Evolutionary conservation across 352 stramenopile species (phyloP).

Genomic region (Phytopythium delawarense): DNA sequence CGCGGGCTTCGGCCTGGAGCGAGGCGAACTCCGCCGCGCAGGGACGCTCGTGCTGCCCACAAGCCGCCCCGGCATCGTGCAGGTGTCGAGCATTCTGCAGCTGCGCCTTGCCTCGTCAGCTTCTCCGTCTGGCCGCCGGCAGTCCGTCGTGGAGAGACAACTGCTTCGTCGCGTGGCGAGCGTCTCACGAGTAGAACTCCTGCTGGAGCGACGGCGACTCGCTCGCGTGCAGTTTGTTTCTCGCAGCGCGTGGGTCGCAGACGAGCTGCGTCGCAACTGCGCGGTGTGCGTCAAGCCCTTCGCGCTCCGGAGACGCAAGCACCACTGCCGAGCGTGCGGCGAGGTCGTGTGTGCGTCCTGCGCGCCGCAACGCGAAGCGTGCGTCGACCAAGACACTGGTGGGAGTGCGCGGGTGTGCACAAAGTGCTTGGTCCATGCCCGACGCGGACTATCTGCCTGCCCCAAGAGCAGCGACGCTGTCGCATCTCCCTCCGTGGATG

Average conservation of each 20-base stretch:
- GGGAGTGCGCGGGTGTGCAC: slow-evolving; percentile 51
- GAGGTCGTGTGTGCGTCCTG: slow-evolving; percentile 73
- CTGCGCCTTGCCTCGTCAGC: slow-evolving; percentile 30
- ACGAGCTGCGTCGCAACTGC: slow-evolving; percentile 51
- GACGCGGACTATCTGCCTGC: slow-evolving; percentile 2
- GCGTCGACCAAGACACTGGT: neutral
- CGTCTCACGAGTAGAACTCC: slow-evolving; percentile 38
- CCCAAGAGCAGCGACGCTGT: neutral
- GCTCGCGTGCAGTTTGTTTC: slow-evolving; percentile 50
- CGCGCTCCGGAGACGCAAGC: slow-evolving; percentile 48
- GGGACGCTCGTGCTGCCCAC: slow-evolving; percentile 63
- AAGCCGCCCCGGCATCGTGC: slow-evolving; percentile 49
- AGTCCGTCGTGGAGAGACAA: slow-evolving; percentile 34
- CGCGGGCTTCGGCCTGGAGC: slow-evolving; percentile 42
- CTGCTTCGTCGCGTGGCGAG: slow-evolving; percentile 45
- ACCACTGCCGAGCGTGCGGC: slow-evolving; percentile 70
- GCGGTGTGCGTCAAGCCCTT: slow-evolving; percentile 68
- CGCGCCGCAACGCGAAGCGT: slow-evolving; percentile 36
- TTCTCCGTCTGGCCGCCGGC: slow-evolving; percentile 3
- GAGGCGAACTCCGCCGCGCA: slow-evolving; percentile 53
- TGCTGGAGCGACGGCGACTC: slow-evolving; percentile 56
- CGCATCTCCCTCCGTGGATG: neutral
- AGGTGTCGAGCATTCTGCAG: slow-evolving; percentile 64
- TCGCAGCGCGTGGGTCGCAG: slow-evolving; percentile 49
- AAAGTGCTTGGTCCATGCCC: slow-evolving; percentile 52